Conservation (phyloP, 169 alveolate species). For the Eimeria praecox region DNA sequence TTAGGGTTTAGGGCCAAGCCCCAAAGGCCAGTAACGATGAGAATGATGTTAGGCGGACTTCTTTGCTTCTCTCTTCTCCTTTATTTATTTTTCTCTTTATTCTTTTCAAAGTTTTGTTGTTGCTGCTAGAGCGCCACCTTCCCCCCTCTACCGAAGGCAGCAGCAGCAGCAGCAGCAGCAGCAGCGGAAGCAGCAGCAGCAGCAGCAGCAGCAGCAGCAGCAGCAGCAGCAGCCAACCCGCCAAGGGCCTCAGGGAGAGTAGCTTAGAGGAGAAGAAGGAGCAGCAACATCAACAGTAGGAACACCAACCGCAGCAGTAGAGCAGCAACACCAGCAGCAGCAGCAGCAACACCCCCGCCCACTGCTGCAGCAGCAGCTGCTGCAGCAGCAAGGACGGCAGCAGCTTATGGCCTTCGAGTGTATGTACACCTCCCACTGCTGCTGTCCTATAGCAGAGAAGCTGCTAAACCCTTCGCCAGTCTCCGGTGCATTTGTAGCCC, state of each 20-base stretch:
- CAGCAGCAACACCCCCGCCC: background rate
- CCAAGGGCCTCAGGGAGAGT: background rate
- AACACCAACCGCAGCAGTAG: background rate
- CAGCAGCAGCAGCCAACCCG: background rate
- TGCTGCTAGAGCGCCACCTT: background rate
- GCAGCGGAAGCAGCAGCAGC: background rate
- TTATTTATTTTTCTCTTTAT: no score
- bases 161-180: conserved; percentile 7
- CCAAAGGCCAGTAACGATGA: background rate
- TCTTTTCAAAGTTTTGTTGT: background rate
- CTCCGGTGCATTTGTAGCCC: no score
- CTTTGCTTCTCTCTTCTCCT: no score
- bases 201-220: background rate
- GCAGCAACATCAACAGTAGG: background rate
- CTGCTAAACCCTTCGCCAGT: no score
- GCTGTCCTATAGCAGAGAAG: no score
- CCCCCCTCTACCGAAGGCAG: background rate
- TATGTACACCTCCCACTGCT: background rate
- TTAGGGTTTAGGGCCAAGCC: background rate
- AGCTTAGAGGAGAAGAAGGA: background rate
- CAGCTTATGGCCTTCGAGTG: background rate
- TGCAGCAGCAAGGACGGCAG: background rate
- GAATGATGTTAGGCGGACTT: no score
- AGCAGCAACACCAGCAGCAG: background rate
- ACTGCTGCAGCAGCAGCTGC: background rate